Conservation (phyloP, 116 monocot species). For the Zostera marina region DNA sequence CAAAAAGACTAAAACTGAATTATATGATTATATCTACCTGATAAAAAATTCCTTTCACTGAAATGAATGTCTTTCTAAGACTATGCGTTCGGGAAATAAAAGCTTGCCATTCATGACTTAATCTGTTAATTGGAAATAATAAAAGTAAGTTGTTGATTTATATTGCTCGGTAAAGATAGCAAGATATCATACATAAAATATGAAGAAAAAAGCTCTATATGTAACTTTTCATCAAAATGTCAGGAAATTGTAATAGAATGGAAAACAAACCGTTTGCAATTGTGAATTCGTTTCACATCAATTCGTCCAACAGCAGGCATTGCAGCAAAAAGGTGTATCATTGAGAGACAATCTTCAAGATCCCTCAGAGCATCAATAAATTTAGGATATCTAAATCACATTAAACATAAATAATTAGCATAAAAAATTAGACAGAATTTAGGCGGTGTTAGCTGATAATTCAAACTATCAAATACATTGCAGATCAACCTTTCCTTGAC, state of each 20-base stretch:
- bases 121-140: conserved; percentile 16
- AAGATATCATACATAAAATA: background rate
- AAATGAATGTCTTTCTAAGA: conserved; percentile 80
- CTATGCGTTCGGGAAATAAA: conserved; percentile 75
- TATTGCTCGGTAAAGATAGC: background rate
- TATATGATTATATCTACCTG: conserved; percentile 34
- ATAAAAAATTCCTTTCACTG: conserved; percentile 97
- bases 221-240: background rate
- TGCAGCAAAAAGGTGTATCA: conserved; percentile 93
- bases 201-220: background rate
- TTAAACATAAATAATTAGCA: background rate
- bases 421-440: background rate
- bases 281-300: conserved; percentile 79
- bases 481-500: conserved; percentile 58
- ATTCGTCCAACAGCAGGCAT: conserved; percentile 71
- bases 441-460: background rate
- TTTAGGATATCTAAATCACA: conserved; percentile 55
- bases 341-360: conserved; percentile 90
- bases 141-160: background rate
- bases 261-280: conserved; percentile 53
- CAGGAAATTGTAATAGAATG: background rate
- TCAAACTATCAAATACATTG: background rate
- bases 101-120: conserved; percentile 97
- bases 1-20: background rate
- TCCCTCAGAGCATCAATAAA: conserved; percentile 78